These are phyloP conservation scores for Casuarina equisetifolia DNA, from an alignment of 306 rosid genomes.

Conservation along the genomic window DNA sequence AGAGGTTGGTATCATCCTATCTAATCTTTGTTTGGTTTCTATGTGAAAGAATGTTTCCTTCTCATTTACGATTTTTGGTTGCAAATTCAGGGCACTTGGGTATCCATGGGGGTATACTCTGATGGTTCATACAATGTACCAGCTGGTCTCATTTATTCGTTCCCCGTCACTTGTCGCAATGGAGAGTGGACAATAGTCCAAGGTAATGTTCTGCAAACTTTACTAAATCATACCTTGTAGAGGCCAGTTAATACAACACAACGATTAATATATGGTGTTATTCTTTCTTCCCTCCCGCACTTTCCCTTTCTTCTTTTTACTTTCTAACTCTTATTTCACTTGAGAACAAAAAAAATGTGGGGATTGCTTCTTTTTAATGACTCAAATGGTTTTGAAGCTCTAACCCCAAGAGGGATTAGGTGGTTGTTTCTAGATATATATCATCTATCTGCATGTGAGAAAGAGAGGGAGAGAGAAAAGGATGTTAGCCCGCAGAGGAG, in stretches of 20 bases:
- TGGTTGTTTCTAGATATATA: too few relatives aligned
- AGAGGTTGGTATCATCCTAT: constrained; percentile 52
- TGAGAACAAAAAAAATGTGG: background rate
- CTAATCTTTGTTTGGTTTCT: background rate
- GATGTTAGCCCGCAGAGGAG: too few relatives aligned
- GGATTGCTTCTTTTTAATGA: background rate
- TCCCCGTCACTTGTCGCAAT: constrained; percentile 75
- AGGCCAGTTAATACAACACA: background rate
- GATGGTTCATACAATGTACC: constrained; percentile 97
- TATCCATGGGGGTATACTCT: constrained; percentile 97
- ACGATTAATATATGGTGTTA: background rate
- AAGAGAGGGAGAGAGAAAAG: too few relatives aligned
- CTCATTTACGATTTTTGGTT: constrained; percentile 13
- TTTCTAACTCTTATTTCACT: background rate
- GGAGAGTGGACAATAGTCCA: constrained; percentile 97
- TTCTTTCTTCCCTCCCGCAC: background rate
- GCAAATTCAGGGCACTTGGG: constrained; percentile 79
- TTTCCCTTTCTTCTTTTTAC: background rate
- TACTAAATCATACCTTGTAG: background rate
- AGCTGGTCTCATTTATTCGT: constrained; percentile 90
- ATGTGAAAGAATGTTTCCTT: background rate
- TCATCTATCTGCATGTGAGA: too few relatives aligned
- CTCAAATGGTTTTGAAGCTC: too few relatives aligned
- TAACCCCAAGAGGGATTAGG: too few relatives aligned
- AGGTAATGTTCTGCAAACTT: constrained; percentile 48